These are phyloP conservation scores for Termitomyces sp. DNA, from an alignment of 768 basidiomycete species.

Conservation along the genomic window DNA sequence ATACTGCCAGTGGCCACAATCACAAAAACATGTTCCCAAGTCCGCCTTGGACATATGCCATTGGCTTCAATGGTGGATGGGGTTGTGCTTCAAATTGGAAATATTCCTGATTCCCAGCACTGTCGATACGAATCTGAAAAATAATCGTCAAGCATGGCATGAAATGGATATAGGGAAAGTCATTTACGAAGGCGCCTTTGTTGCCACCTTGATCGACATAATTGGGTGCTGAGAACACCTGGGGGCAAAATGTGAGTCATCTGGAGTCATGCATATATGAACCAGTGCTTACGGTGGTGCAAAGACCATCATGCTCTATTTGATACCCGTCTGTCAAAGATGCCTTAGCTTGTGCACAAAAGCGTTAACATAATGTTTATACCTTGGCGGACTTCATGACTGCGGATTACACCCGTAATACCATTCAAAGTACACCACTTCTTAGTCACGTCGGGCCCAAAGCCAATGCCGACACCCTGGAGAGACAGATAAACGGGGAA, in stretches of 20 bases:
- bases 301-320: conserved; percentile 90
- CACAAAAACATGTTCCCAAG: conserved; percentile 70
- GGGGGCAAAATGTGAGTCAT: conserved; percentile 10
- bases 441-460: conserved; percentile 92
- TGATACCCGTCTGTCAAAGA: conserved; percentile 76
- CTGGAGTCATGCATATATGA: conserved; percentile 10
- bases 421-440: conserved; percentile 86
- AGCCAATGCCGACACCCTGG: conserved; percentile 92
- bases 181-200: conserved; percentile 84
- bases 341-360: background rate
- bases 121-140: conserved; percentile 78
- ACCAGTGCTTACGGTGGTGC: conserved; percentile 68
- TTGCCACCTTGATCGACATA: conserved; percentile 91
- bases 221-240: conserved; percentile 95
- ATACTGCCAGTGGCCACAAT: background rate
- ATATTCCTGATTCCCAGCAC: conserved; percentile 69
- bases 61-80: conserved; percentile 89
- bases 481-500: conserved; percentile 12
- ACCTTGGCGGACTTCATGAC: conserved; percentile 96
- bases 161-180: background rate
- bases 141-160: conserved; percentile 2
- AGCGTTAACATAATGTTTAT: conserved; percentile 15
- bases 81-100: conserved; percentile 81
- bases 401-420: conserved; percentile 86
- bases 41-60: conserved; percentile 80